Evolutionary conservation across 768 basidiomycete species (phyloP).

Genomic region (Pholiota conissans): DNA sequence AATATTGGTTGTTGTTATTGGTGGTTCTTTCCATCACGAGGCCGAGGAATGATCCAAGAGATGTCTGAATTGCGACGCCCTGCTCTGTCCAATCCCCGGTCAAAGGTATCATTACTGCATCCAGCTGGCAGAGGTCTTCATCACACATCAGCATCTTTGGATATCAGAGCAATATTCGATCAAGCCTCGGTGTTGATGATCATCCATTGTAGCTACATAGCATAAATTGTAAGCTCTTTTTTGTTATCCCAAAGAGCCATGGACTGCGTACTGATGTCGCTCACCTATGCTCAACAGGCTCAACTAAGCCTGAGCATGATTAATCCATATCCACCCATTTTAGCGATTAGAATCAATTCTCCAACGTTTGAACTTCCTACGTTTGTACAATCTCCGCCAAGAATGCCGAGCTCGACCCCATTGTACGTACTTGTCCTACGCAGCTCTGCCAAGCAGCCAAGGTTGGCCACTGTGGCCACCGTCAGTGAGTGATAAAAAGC

Average conservation of each 20-base stretch:
- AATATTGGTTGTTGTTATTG: not conserved
- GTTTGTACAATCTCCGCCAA: conserved; percentile 10
- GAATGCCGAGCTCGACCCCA: not conserved
- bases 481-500: conserved; percentile 1
- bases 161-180: too few relatives aligned
- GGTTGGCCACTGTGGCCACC: not conserved
- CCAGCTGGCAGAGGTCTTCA: too few relatives aligned
- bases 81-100: not conserved
- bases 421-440: not conserved
- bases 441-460: conserved; percentile 2
- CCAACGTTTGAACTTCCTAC: not conserved
- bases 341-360: not conserved
- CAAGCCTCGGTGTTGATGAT: too few relatives aligned
- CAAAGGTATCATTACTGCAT: too few relatives aligned
- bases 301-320: too few relatives aligned
- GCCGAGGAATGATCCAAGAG: not conserved
- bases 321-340: too few relatives aligned
- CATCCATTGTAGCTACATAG: too few relatives aligned
- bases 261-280: too few relatives aligned
- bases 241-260: too few relatives aligned
- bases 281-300: too few relatives aligned
- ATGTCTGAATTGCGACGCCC: not conserved
- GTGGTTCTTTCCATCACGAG: not conserved
- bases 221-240: too few relatives aligned
- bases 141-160: too few relatives aligned